A percentile compares a stretch with the other conserved stretches of the same genome.
Conservation (phyloP, 148 eudicot species). For the Arbutus unedo region DNA sequence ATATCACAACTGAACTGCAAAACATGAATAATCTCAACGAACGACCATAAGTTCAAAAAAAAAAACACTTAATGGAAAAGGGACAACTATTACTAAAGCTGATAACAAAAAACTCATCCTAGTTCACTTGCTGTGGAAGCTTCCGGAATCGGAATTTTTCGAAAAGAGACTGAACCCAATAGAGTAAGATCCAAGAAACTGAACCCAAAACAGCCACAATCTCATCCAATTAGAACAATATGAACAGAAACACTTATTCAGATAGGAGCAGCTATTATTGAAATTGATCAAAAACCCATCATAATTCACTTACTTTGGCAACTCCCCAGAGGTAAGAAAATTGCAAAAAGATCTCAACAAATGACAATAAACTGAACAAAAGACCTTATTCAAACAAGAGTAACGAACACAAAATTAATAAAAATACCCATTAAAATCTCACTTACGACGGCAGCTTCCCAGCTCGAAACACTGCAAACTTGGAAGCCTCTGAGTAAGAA, state of each 20-base stretch:
- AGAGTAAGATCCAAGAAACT: background rate
- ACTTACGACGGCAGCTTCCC: slow-evolving; percentile 64
- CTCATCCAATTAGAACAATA: background rate
- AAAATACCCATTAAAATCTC: background rate
- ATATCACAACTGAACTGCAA: too few relatives aligned
- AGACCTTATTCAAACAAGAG: background rate
- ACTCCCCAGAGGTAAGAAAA: background rate
- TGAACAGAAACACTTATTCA: background rate
- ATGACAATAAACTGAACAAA: background rate
- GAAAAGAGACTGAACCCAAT: background rate
- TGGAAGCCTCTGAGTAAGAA: slow-evolving; percentile 62
- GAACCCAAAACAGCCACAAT: background rate
- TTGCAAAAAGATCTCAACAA: background rate
- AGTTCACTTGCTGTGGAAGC: background rate
- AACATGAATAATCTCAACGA: too few relatives aligned
- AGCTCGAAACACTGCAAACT: slow-evolving; percentile 68
- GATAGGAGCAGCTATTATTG: background rate
- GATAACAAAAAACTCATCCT: background rate
- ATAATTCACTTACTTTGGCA: background rate
- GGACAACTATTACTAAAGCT: background rate
- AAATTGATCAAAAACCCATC: background rate
- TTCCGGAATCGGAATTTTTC: background rate
- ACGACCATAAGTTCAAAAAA: background rate
- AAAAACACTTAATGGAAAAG: background rate
- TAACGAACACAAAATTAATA: background rate